These are phyloP conservation scores for Sinapis alba DNA, from an alignment of 441 rosid species.

Conservation along the genomic window DNA sequence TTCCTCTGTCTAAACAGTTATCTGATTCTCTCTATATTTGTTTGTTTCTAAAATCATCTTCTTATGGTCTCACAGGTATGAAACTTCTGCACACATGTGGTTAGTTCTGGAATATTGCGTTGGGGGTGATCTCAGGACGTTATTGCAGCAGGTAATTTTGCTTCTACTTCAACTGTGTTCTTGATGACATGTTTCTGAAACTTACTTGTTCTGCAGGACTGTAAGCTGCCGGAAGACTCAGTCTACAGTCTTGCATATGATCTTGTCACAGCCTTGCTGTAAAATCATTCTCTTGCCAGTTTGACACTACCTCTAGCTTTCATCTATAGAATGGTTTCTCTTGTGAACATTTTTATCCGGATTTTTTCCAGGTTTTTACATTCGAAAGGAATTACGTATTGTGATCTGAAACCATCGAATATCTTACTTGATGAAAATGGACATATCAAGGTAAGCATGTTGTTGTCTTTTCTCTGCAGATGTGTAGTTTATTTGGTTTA, in stretches of 20 bases:
- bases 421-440: slow-evolving; percentile 95
- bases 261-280: slow-evolving; percentile 86
- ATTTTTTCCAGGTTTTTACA: slow-evolving; percentile 65
- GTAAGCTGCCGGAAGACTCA: slow-evolving; percentile 90
- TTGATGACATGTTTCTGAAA: slow-evolving; percentile 24
- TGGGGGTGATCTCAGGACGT: slow-evolving; percentile 90
- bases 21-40: not conserved
- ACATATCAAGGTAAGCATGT: slow-evolving; percentile 64
- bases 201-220: slow-evolving; percentile 57
- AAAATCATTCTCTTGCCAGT: slow-evolving; percentile 39
- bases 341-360: slow-evolving; percentile 24
- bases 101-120: slow-evolving; percentile 94
- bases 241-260: slow-evolving; percentile 76
- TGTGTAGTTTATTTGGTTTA: slow-evolving; percentile 12
- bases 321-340: slow-evolving; percentile 12
- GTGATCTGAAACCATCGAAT: slow-evolving; percentile 97
- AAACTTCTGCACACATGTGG: slow-evolving; percentile 98
- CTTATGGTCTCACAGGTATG: slow-evolving; percentile 68
- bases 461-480: slow-evolving; percentile 2
- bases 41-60: slow-evolving; percentile 13
- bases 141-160: slow-evolving; percentile 84
- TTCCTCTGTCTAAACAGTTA: not conserved
- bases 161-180: not conserved
- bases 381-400: slow-evolving; percentile 86
- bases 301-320: slow-evolving; percentile 19